Percentiles rank a stretch among this genome's conserved stretches.
Conservation (phyloP, 352 stramenopile genomes). For the Phytophthora ohioensis region DNA sequence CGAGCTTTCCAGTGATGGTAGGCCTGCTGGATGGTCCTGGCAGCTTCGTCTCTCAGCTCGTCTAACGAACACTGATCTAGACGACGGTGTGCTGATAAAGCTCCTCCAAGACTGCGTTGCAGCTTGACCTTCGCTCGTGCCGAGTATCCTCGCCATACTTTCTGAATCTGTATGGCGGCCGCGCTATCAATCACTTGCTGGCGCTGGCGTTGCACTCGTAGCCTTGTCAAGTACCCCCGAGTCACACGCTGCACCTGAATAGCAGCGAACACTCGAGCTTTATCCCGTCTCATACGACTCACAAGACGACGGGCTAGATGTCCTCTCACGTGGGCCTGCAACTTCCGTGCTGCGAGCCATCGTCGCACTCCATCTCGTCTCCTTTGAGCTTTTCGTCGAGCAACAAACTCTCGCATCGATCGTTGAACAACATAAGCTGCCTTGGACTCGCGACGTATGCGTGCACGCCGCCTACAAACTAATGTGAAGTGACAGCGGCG, state of each 20-base stretch:
- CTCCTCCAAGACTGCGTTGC: conserved; percentile 23
- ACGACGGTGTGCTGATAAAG: background rate
- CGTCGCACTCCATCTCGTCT: conserved; percentile 35
- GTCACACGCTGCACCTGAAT: conserved; percentile 32
- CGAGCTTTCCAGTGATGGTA: conserved; percentile 50
- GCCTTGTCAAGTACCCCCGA: conserved; percentile 33
- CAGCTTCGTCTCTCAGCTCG: conserved; percentile 42
- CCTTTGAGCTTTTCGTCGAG: conserved; percentile 19
- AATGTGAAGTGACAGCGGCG: conserved; percentile 34
- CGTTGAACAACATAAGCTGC: conserved; percentile 48
- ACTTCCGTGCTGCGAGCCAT: conserved; percentile 49
- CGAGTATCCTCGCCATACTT: conserved; percentile 26
- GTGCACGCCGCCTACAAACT: conserved; percentile 17
- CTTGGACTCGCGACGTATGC: conserved; percentile 24
- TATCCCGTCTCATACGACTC: background rate
- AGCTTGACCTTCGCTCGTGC: conserved; percentile 17
- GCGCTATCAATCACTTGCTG: background rate
- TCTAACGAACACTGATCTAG: conserved; percentile 9
- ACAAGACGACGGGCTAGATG: conserved; percentile 36
- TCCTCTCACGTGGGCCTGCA: conserved; percentile 58
- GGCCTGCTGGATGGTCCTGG: conserved; percentile 46
- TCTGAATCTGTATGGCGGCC: conserved; percentile 40
- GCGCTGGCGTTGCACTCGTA: conserved; percentile 5
- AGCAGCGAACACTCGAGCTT: conserved; percentile 20
- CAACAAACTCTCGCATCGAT: conserved; percentile 41